Evolutionary conservation across 257 asterid genomes (phyloP).

Genomic region (Gardenia jasminoides): DNA sequence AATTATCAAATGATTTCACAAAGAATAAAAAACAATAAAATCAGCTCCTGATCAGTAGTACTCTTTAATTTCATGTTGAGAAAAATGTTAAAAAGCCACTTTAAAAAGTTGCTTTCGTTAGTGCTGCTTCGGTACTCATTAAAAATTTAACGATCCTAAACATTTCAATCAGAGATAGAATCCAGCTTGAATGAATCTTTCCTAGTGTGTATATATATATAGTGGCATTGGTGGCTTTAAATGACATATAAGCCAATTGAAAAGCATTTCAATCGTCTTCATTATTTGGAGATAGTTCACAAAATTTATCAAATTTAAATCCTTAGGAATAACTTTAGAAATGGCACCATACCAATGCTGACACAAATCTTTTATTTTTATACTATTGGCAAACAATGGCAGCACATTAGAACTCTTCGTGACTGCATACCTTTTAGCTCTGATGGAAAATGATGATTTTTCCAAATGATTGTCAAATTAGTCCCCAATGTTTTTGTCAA

Average conservation of each 20-base stretch:
- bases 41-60: not conserved
- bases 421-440: not conserved
- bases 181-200: not conserved
- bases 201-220: too few species aligned
- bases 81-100: not conserved
- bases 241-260: not conserved
- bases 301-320: too few species aligned
- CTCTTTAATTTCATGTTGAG: not conserved
- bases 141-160: not conserved
- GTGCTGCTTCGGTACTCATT: not conserved
- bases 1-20: not conserved
- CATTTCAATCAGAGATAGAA: not conserved
- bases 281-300: not conserved
- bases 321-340: not conserved
- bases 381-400: not conserved
- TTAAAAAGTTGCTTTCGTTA: not conserved
- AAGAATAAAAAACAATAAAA: not conserved
- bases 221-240: not conserved
- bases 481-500: too few species aligned
- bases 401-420: not conserved
- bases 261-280: not conserved
- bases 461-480: too few species aligned
- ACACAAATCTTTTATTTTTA: too few species aligned
- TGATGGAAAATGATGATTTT: not conserved
- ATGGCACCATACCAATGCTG: not conserved